Base-by-base conservation (phyloP, 225 moss, liverwort and hornwort species). In the Pleurozium schreberi region DNA sequence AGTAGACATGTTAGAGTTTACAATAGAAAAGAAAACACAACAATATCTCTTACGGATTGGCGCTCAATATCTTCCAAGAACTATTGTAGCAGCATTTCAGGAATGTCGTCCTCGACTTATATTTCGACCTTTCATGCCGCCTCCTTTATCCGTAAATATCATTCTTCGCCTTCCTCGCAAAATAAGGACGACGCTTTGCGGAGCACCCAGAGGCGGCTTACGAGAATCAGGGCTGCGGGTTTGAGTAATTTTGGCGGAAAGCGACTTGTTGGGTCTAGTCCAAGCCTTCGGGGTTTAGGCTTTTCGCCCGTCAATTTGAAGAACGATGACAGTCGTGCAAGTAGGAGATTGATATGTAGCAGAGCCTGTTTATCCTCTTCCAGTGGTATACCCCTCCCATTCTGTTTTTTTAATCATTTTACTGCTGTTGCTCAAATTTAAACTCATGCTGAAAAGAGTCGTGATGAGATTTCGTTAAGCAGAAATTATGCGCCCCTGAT, bases 321-420 rank as follows among this genome's bases (percentile, higher is more conserved):
- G 81, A 42, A 36, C 52, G 60, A 38, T 18, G 81, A 75, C 55
- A 63, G 85, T 50, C 60, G 67, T 68, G 88, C 88, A 61, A 86
- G 75, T 28, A 71, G 89, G 79, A 85, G 79, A 84, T 87, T 77
- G 59, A 60, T 73, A 64, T 89, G 67, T 73, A 83, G 84, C 63
- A 88, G 87, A 79, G 94, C 93, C 49, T 89, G 82, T 82, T 91
- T 84, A 49, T 89, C 84, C 42, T 84, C 85, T 76, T 84, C 80
- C 38, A 36, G 84, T 59, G 94, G 94, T 93, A 90, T 76, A 86
- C 69, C 69, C 67, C 40, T 63, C 53, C 74, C 57, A 66, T 58
- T 81, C 31, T 70, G 68, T 40, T 63, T 34, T 55, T 30, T 42
- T 31, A 31, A 31, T 31, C 31, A 60, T 43, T 59, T 80, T 31